Evolutionary conservation across 768 basidiomycete genomes (phyloP).

Genomic region (Kwoniella sp.): DNA sequence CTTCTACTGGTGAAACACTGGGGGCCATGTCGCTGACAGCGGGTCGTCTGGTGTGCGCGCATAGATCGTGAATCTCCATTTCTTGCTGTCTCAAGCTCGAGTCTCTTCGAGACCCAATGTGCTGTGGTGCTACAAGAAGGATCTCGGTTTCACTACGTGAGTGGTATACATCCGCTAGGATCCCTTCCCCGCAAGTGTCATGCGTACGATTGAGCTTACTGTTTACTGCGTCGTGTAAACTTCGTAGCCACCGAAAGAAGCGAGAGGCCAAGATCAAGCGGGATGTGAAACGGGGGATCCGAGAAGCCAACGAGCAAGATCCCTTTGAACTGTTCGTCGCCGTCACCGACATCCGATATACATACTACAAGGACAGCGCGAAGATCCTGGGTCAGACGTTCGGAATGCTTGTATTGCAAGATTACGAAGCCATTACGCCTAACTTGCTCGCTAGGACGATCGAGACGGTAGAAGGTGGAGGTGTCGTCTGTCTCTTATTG

Average conservation of each 20-base stretch:
- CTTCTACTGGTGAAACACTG: neutral
- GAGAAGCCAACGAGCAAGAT: slow-evolving; percentile 92
- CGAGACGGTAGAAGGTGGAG: slow-evolving; percentile 95
- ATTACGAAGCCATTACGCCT: slow-evolving; percentile 97
- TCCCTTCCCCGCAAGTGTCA: neutral
- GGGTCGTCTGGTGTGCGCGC: neutral
- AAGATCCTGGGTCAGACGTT: slow-evolving; percentile 97
- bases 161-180: slow-evolving; percentile 46
- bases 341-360: slow-evolving; percentile 98
- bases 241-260: slow-evolving; percentile 92
- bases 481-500: slow-evolving; percentile 75
- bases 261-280: slow-evolving; percentile 94
- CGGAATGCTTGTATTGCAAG: slow-evolving; percentile 95
- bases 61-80: slow-evolving; percentile 80
- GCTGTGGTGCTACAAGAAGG: slow-evolving; percentile 99
- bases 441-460: slow-evolving; percentile 95
- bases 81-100: slow-evolving; percentile 85
- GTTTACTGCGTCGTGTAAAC: neutral
- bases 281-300: slow-evolving; percentile 88
- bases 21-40: neutral
- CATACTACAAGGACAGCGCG: slow-evolving; percentile 95
- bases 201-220: neutral
- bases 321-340: slow-evolving; percentile 98
- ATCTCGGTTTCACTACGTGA: slow-evolving; percentile 90
- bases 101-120: slow-evolving; percentile 87